A percentile compares a stretch with the other conserved stretches of the same genome.
phyloP scores from a whole-genome alignment of 768 basidiomycete species.

The Omphalotus guepiniiformis region DNA sequence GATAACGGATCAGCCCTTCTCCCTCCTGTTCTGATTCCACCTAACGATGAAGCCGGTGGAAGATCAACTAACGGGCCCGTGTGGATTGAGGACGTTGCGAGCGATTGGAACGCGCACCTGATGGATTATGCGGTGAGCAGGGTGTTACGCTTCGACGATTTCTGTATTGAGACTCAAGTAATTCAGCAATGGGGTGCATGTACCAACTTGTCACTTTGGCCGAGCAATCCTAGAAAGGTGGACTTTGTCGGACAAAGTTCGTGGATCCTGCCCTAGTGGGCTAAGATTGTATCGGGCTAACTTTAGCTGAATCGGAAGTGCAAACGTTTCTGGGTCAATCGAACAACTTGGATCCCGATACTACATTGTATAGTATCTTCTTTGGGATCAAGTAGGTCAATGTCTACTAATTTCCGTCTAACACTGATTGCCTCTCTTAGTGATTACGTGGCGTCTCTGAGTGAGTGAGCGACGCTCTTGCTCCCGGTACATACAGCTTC shows the following conservation, averaged over 20 bases:
- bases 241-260: slow-evolving; percentile 48
- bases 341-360: slow-evolving; percentile 38
- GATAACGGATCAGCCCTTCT: slow-evolving; percentile 43
- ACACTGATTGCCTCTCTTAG: slow-evolving; percentile 17
- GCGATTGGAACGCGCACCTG: slow-evolving; percentile 35
- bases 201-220: slow-evolving; percentile 46
- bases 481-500: not conserved
- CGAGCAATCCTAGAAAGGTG: slow-evolving; percentile 40
- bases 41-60: slow-evolving; percentile 41
- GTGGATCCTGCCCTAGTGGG: slow-evolving; percentile 5
- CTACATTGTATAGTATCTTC: slow-evolving; percentile 48
- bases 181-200: slow-evolving; percentile 39
- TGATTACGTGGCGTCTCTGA: slow-evolving; percentile 39
- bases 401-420: not conserved
- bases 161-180: not conserved
- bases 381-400: slow-evolving; percentile 51
- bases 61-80: slow-evolving; percentile 48
- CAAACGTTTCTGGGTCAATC: slow-evolving; percentile 40
- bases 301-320: slow-evolving; percentile 22
- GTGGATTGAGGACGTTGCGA: slow-evolving; percentile 47
- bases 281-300: not conserved
- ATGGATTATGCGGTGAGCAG: slow-evolving; percentile 52
- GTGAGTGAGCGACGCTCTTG: slow-evolving; percentile 20
- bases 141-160: not conserved
- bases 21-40: slow-evolving; percentile 40